Conservation (phyloP, 2,329 filamentous ascomycete species). For the Arthrobotrys entomopaga region DNA sequence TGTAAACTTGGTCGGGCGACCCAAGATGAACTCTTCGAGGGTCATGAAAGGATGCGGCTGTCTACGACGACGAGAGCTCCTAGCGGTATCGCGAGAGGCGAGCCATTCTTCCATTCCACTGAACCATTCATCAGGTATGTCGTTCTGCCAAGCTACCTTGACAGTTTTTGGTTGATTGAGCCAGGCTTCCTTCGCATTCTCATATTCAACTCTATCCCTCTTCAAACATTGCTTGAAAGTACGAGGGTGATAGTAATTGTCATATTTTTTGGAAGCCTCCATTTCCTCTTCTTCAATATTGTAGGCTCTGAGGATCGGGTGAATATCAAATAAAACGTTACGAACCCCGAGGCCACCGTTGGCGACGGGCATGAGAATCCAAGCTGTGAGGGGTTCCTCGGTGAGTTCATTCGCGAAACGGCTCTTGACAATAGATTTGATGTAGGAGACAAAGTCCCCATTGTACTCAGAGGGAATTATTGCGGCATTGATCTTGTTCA, state of each 20-base stretch:
- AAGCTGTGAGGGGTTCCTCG: conserved; percentile 62
- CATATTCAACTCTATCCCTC: conserved; percentile 39
- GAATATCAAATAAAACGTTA: conserved; percentile 64
- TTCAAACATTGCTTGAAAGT: conserved; percentile 44
- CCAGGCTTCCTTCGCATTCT: conserved; percentile 30
- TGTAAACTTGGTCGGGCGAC: conserved; percentile 31
- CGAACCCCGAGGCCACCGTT: conserved; percentile 66
- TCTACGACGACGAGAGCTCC: conserved; percentile 58
- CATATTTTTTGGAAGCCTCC: conserved; percentile 59
- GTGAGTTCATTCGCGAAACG: conserved; percentile 65
- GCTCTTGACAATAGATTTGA: conserved; percentile 67
- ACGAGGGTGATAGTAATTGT: conserved; percentile 58
- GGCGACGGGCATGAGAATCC: conserved; percentile 65
- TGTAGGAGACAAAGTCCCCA: conserved; percentile 67
- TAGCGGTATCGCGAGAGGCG: neutral
- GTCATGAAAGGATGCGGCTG: conserved; percentile 64
- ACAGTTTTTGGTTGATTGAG: conserved; percentile 9
- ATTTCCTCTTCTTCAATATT: conserved; percentile 60
- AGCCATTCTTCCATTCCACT: conserved; percentile 37
- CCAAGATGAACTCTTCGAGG: conserved; percentile 63
- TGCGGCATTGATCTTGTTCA: conserved; percentile 66
- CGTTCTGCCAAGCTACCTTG: conserved; percentile 26
- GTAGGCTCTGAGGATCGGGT: conserved; percentile 62
- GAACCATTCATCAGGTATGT: conserved; percentile 46
- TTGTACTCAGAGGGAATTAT: conserved; percentile 64